Evolutionary conservation across 306 rosid species (phyloP), one percentile per base, ranked within the genome.

Genomic region (Cicer cuneatum): DNA sequence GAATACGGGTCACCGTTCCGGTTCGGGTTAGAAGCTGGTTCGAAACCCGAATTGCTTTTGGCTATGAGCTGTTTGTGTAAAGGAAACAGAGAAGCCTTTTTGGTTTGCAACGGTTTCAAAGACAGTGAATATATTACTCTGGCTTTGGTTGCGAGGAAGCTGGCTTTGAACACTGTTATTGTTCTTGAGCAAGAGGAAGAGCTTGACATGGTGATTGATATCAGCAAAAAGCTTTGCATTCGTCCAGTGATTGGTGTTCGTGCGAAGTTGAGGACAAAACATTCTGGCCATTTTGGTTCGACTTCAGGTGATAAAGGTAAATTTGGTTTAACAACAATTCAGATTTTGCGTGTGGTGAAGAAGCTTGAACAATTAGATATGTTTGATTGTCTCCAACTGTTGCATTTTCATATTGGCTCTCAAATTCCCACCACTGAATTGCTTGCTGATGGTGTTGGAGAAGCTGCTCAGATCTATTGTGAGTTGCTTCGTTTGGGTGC

Each of bases 231-330:
- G 80, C 88, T 93, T 5, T 63, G 85, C 24, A 78, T 91, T 69
- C 87, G 87, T 4, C 98, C 96, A 10, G 91, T 88, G 69, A 77
- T 93, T 42, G 98, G 98, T 0, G 12, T 85, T 51, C 93, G 98
- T 1, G 98, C 98, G 0, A 93, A 91, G 89, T 86, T 93, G 62
- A 76, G 92, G 65, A 91, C 96, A 8, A 93, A 88, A 57, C 98
- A 91, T 73, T 89, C 92, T 0, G 98, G 98, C 0, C 98, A 88
- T 77, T 91, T 89, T 29, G 98, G 97, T 1, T 77, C 90, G 1
- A 89, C 97, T 41, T 93, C 98, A 0, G 98, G 98, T 4, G 97
- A 91, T 86, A 93, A 91, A 40, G 98, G 97, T 0, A 93, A 93
- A 79, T 93, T 93, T 6, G 98, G 98, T 10, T 85, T 93, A 3